A percentile compares a stretch with the other conserved stretches of the same genome.
Conservation (phyloP, 768 basidiomycete genomes). For the Mycena olivaceomarginata region DNA sequence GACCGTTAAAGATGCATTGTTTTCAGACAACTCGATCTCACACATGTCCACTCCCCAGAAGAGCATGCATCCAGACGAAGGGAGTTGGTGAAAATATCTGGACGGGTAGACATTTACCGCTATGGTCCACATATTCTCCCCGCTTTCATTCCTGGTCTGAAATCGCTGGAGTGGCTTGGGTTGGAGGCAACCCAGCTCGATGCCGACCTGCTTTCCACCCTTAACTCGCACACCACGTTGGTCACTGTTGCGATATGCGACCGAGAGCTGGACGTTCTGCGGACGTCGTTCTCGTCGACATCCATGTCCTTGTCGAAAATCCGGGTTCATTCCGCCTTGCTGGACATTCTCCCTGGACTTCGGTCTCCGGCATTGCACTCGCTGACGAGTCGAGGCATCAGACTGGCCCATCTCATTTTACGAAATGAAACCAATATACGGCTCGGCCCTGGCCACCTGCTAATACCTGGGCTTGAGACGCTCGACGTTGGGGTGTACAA, state of each 20-base stretch:
- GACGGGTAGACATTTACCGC: neutral
- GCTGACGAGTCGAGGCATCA: conserved; percentile 3
- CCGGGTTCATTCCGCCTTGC: neutral
- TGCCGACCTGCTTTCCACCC: neutral
- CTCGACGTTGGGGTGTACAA: neutral
- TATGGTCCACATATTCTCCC: conserved; percentile 22
- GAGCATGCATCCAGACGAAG: neutral
- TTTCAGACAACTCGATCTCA: conserved; percentile 20
- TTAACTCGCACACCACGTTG: conserved; percentile 20
- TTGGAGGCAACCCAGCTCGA: neutral
- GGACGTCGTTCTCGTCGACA: neutral
- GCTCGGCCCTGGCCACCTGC: neutral
- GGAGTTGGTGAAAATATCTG: neutral
- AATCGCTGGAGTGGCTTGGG: conserved; percentile 29
- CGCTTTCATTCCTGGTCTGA: neutral
- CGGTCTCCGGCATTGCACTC: neutral
- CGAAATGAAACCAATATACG: neutral
- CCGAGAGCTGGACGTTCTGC: neutral
- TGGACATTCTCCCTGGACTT: neutral
- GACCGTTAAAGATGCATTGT: neutral
- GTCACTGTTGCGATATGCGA: conserved; percentile 9
- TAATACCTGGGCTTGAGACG: conserved; percentile 19
- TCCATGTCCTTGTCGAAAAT: conserved; percentile 20
- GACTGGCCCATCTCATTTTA: conserved; percentile 7
- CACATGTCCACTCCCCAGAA: neutral